Conservation (phyloP, 345 rosid genomes). For the Rubroshorea leprosula region DNA sequence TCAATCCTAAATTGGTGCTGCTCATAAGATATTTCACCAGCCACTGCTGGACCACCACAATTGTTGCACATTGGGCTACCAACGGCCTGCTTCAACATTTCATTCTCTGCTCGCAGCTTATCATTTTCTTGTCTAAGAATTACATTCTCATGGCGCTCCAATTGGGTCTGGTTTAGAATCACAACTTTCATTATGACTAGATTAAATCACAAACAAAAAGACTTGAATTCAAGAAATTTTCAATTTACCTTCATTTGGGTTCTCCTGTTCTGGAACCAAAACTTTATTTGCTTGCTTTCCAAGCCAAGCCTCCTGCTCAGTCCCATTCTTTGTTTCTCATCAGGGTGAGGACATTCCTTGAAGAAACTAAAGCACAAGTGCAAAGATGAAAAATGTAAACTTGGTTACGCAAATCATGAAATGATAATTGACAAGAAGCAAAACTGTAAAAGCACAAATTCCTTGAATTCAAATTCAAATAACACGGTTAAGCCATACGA, state of each 20-base stretch:
- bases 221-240: neutral
- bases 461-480: neutral
- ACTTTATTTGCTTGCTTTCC: slow-evolving; percentile 83
- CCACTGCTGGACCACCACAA: slow-evolving; percentile 56
- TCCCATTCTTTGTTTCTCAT: slow-evolving; percentile 82
- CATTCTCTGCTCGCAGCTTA: slow-evolving; percentile 59
- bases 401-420: neutral
- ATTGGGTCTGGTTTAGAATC: slow-evolving; percentile 45
- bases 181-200: neutral
- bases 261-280: slow-evolving; percentile 98
- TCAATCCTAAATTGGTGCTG: slow-evolving; percentile 53
- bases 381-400: neutral
- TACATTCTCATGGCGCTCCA: slow-evolving; percentile 63
- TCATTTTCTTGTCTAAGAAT: slow-evolving; percentile 61
- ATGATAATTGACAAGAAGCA: neutral
- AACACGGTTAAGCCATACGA: slow-evolving; percentile 24
- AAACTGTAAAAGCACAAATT: neutral
- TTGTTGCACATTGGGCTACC: slow-evolving; percentile 45
- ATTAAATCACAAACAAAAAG: neutral
- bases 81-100: slow-evolving; percentile 41
- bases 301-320: slow-evolving; percentile 65
- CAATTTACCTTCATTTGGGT: slow-evolving; percentile 84
- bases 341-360: slow-evolving; percentile 94
- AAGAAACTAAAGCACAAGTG: slow-evolving; percentile 45
- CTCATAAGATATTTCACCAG: slow-evolving; percentile 37